Conservation (phyloP, 2,329 filamentous ascomycete species). For the Aspergillus amoenus region DNA sequence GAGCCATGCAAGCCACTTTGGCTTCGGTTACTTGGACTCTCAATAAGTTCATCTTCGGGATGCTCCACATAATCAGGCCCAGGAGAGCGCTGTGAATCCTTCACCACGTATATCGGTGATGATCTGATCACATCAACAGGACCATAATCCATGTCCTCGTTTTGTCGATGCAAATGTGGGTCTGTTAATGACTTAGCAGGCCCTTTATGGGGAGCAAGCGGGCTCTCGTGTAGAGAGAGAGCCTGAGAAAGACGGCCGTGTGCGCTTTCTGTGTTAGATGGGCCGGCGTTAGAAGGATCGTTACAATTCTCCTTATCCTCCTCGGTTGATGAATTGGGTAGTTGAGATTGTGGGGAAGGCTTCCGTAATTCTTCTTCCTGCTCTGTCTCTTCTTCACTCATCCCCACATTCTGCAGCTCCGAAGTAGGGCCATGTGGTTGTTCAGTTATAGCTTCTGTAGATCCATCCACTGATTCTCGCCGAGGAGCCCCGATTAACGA, state of each 20-base stretch:
- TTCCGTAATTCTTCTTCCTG: slow-evolving; percentile 42
- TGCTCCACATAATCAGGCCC: slow-evolving; percentile 12
- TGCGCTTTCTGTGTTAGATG: slow-evolving; percentile 32
- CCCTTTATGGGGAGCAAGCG: slow-evolving; percentile 12
- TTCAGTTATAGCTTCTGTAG: slow-evolving; percentile 12
- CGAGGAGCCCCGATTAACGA: slow-evolving; percentile 5
- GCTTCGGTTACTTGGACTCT: background rate
- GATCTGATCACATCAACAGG: slow-evolving; percentile 18
- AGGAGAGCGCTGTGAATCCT: slow-evolving; percentile 39
- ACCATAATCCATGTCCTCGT: slow-evolving; percentile 8
- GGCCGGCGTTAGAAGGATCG: slow-evolving; percentile 25
- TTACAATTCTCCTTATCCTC: slow-evolving; percentile 51
- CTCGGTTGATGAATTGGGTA: slow-evolving; percentile 33
- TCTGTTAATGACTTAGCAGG: slow-evolving; percentile 3
- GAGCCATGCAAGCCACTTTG: background rate
- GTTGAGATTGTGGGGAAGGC: slow-evolving; percentile 29
- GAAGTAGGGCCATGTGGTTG: slow-evolving; percentile 20
- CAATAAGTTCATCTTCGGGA: background rate
- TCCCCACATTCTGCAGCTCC: slow-evolving; percentile 23
- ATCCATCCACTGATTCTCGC: slow-evolving; percentile 9
- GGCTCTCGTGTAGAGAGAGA: slow-evolving; percentile 29
- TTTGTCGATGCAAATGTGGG: background rate
- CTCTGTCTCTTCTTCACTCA: slow-evolving; percentile 48
- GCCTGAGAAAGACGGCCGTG: slow-evolving; percentile 41
- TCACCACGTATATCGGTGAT: slow-evolving; percentile 36